Conservation (phyloP, 2,329 filamentous ascomycete species). For the Neonectria hederae region DNA sequence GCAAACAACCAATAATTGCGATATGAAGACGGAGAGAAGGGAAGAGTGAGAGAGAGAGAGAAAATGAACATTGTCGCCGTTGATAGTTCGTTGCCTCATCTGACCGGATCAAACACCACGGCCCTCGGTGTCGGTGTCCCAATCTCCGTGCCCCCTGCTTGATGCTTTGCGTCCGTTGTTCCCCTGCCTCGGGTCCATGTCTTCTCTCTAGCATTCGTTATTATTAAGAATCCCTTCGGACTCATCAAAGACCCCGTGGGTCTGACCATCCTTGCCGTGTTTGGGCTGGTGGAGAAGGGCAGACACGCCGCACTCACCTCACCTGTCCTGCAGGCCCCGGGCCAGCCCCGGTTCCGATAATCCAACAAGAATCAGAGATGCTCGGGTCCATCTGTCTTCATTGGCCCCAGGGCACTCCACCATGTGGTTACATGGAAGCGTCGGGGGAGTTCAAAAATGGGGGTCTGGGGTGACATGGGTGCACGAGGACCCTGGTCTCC, state of each 20-base stretch:
- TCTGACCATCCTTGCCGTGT: not conserved
- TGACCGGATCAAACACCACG: not conserved
- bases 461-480: not conserved
- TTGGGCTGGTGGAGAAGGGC: not conserved
- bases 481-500: not conserved
- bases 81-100: not conserved
- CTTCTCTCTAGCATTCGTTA: not conserved
- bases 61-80: not conserved
- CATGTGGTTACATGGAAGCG: not conserved
- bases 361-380: not conserved
- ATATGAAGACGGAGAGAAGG: not conserved
- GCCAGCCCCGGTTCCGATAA: not conserved
- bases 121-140: not conserved
- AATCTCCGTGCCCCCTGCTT: not conserved
- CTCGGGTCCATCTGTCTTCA: not conserved
- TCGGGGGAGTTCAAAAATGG: not conserved
- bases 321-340: not conserved
- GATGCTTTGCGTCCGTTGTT: constrained; percentile 5
- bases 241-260: not conserved
- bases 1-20: not conserved
- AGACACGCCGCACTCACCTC: not conserved
- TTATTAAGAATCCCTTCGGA: not conserved
- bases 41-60: not conserved
- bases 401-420: not conserved
- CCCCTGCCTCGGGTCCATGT: constrained; percentile 5